Base-by-base conservation (phyloP, 805 yeast species). In the Candida adriatica region DNA sequence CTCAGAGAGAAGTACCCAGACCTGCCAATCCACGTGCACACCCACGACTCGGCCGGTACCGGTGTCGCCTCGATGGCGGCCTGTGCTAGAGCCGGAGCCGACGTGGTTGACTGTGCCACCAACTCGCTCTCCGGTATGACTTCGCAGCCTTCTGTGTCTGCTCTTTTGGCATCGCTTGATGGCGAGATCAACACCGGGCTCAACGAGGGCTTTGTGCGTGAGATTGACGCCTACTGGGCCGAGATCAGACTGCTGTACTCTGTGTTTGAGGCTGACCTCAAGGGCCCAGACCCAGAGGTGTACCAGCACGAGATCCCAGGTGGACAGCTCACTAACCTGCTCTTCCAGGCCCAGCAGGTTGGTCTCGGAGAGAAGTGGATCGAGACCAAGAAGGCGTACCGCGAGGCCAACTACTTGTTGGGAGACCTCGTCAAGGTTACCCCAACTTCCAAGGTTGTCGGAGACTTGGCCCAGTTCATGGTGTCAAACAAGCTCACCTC, bases 251-350 rank as follows among this genome's bases (percentile, higher is more conserved):
- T 92, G 57, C 67, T 92, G 46, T 92, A 92, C 70, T 84, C 95
- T 29, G 87, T 95, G 62, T 92, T 92, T 63, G 98, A 87, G 64
- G 96, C 98, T 34, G 96, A 92, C 56, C 75, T 92, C 61, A 92
- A 92, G 73, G 98, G 99, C 36, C 97, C 99, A 39, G 99, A 92
- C 64, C 97, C 99, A 50, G 98, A 92, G 63, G 98, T 92, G 37
- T 92, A 92, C 64, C 78, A 79, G 50, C 98, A 92, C 66, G 99
- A 92, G 72, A 92, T 92, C 48, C 99, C 99, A 37, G 99, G 99
- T 70, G 99, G 99, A 45, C 99, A 92, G 68, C 77, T 92, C 62
- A 92, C 99, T 43, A 92, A 92, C 71, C 70, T 92, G 65, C 65
- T 94, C 49, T 92, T 92, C 94, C 99, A 92, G 70, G 98, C 99